Base-by-base conservation (phyloP, 768 basidiomycete species). In the Psilocybe tampanensis region DNA sequence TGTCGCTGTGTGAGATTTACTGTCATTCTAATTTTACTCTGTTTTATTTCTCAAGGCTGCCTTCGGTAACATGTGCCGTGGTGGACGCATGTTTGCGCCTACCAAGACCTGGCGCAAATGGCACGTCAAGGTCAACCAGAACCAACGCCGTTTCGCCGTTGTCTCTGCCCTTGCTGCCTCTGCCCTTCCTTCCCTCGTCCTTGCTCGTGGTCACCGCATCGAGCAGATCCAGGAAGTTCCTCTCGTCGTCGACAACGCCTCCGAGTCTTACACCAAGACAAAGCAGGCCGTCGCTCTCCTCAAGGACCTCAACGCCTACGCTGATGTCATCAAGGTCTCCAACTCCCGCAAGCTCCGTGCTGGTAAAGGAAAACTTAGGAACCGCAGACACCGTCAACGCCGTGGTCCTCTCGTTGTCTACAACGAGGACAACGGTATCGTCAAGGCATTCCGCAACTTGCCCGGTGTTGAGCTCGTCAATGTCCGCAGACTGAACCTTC, bases 31-130 rank as follows among this genome's bases (percentile, higher is more conserved):
- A 3, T 26, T 42, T 23, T 18, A 15, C 15, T n/a, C 56, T n/a
- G 47, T 56, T 15, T 44, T 43, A 19, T 56, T 26, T 51, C 36
- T 22, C 54, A 29, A 96, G 90, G 97, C 94, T 74, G 97, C 97
- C 33, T 98, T 98, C 80, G 97, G 97, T 71, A 98, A 98, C 90
- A 98, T 99, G 97, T 98, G 96, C 84, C 92, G 97, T 77, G 96
- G 97, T 72, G 97, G 97, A 82, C 94, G 97, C 73, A 98, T 99
- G 97, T 98, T 99, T 78, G 96, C 96, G 24, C 97, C 97, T 18
- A 98, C 96, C 80, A 98, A 97, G 84, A 92, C 87, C 72, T 98
- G 95, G 96, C 90, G 96, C 79, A 95, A 88, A 76, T 99, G 97
- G 97, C 97, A 99, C 81, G 92, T 98, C 82, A 99, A 98, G 82